Evolutionary conservation across 2,329 filamentous ascomycete species (phyloP).

Genomic region (Aspergillus puulaauensis): DNA sequence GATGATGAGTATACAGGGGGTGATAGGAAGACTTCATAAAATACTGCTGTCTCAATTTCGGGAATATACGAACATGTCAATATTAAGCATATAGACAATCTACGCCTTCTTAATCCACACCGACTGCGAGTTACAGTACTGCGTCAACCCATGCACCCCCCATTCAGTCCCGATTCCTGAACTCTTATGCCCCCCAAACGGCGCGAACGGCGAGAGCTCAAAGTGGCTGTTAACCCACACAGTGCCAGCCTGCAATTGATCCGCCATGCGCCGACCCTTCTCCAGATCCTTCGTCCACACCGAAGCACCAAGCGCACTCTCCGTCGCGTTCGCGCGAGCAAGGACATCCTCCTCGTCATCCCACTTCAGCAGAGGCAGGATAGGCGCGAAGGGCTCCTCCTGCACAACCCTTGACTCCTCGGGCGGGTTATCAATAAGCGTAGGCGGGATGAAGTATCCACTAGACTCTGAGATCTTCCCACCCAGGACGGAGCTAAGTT

Average conservation of each 20-base stretch:
- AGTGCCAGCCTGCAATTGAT: conserved; percentile 56
- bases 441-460: conserved; percentile 60
- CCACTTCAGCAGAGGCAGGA: conserved; percentile 64
- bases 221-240: conserved; percentile 59
- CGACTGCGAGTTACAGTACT: conserved; percentile 41
- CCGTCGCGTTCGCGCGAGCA: conserved; percentile 52
- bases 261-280: conserved; percentile 53
- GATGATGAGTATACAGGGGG: background rate
- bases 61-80: too few species aligned
- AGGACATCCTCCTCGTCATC: conserved; percentile 61
- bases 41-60: too few species aligned
- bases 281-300: conserved; percentile 57
- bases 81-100: background rate
- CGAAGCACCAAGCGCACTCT: conserved; percentile 57
- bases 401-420: conserved; percentile 56
- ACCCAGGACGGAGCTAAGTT: conserved; percentile 53
- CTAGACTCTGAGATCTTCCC: conserved; percentile 45
- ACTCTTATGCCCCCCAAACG: conserved; percentile 54
- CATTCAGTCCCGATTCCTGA: conserved; percentile 54
- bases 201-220: conserved; percentile 28
- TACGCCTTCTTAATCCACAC: conserved; percentile 28
- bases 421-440: conserved; percentile 58
- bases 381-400: conserved; percentile 64
- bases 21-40: too few species aligned
- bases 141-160: conserved; percentile 41